phyloP scores from a whole-genome alignment of 352 stramenopile species.

The Phytophthora pisi region DNA sequence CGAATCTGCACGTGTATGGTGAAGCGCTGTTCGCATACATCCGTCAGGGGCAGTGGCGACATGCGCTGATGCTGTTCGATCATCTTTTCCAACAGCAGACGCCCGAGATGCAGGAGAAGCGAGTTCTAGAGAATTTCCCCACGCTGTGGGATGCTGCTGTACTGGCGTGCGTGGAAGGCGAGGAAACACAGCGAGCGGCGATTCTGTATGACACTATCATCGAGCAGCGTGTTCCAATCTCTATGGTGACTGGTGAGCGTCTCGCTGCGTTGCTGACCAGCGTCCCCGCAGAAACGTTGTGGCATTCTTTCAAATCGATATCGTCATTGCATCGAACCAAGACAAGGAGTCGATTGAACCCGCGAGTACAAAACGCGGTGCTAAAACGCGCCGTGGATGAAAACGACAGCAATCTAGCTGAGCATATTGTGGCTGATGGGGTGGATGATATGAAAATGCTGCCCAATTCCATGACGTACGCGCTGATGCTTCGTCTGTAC shows the following conservation, averaged over 20 bases:
- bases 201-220: constrained; percentile 57
- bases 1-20: constrained; percentile 74
- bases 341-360: constrained; percentile 25
- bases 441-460: constrained; percentile 41
- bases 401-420: constrained; percentile 52
- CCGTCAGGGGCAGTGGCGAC: constrained; percentile 60
- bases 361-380: constrained; percentile 66
- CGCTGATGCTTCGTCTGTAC: constrained; percentile 72
- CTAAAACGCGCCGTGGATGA: constrained; percentile 65
- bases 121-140: constrained; percentile 50
- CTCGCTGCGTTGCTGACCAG: constrained; percentile 51
- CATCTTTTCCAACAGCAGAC: constrained; percentile 62
- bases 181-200: constrained; percentile 50
- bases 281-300: constrained; percentile 56
- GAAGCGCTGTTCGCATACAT: constrained; percentile 78
- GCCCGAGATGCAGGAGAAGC: constrained; percentile 41
- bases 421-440: constrained; percentile 56
- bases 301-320: constrained; percentile 57
- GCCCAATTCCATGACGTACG: constrained; percentile 78
- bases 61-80: constrained; percentile 78
- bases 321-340: constrained; percentile 49
- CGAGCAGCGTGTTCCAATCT: constrained; percentile 43
- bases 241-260: constrained; percentile 51
- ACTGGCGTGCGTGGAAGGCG: constrained; percentile 51
- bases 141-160: constrained; percentile 76